These are phyloP conservation scores for Aotearoamyces nothofagi DNA, from an alignment of 2,329 filamentous ascomycete genomes.

Conservation along the genomic window DNA sequence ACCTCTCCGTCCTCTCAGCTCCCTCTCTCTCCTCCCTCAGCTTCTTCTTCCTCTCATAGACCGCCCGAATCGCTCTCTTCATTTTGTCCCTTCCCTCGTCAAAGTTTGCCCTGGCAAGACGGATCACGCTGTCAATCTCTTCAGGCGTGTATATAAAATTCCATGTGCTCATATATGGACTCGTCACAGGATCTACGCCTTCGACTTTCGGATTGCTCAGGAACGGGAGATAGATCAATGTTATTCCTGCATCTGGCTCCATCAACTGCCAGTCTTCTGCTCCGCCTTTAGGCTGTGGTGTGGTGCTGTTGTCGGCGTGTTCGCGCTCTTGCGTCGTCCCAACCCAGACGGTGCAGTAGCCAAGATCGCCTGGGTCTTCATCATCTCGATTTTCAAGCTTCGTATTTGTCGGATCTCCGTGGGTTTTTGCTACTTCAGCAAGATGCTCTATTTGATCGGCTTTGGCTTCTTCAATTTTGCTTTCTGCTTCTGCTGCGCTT, in stretches of 20 bases:
- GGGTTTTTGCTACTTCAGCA: constrained; percentile 15
- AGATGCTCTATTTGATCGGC: constrained; percentile 25
- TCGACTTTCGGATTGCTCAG: constrained; percentile 67
- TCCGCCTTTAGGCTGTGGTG: constrained; percentile 21
- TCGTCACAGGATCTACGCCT: constrained; percentile 68
- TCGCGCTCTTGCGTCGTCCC: constrained; percentile 65
- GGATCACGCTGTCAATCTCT: constrained; percentile 74
- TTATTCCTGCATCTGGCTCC: constrained; percentile 67
- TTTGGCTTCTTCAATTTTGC: constrained; percentile 47
- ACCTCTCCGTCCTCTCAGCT: constrained; percentile 23
- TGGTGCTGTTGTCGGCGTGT: constrained; percentile 22
- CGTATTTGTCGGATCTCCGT: constrained; percentile 6
- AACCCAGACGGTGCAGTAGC: constrained; percentile 92
- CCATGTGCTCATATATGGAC: constrained; percentile 89
- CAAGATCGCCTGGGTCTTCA: constrained; percentile 45
- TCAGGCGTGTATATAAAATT: constrained; percentile 93
- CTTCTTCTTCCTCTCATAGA: constrained; percentile 84
- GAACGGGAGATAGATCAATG: constrained; percentile 83
- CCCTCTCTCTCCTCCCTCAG: constrained; percentile 38
- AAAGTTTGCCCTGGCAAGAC: constrained; percentile 75
- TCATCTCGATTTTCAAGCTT: constrained; percentile 10
- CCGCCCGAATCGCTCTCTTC: constrained; percentile 62
- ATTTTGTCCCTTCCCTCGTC: constrained; percentile 68
- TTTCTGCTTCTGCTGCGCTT: constrained; percentile 37
- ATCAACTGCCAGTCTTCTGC: constrained; percentile 54